phyloP scores from a whole-genome alignment of 106 monocot species.

The Triglochin maritima region DNA sequence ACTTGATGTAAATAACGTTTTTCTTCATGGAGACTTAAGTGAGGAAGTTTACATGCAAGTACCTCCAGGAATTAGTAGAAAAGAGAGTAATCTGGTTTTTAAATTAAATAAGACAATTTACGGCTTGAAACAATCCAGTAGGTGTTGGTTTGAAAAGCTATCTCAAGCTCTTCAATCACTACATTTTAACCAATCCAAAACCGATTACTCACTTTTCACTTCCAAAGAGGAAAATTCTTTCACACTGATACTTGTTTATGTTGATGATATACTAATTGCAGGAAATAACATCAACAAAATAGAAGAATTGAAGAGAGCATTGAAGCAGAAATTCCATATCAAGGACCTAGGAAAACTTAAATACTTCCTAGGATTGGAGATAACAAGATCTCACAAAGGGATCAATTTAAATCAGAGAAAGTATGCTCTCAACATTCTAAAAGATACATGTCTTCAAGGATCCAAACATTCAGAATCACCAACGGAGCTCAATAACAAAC shows the following conservation, averaged over 20 bases:
- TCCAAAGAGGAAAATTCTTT: neutral
- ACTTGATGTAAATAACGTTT: neutral
- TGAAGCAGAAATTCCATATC: neutral
- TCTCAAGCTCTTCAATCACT: neutral
- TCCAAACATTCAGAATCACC: neutral
- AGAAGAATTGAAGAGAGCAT: neutral
- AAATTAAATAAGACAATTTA: neutral
- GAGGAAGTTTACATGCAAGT: constrained; percentile 1
- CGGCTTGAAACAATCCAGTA: constrained; percentile 1
- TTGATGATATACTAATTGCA: neutral
- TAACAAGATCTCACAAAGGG: neutral
- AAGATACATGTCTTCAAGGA: too few relatives aligned
- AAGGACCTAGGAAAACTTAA: neutral
- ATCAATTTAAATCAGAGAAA: neutral
- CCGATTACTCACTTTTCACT: constrained; percentile 2
- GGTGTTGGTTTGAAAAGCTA: neutral
- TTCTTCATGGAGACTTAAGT: constrained; percentile 1
- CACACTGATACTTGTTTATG: neutral
- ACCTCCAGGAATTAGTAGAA: neutral
- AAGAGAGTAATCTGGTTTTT: neutral
- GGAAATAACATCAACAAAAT: neutral
- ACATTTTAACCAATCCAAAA: neutral
- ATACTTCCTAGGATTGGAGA: constrained; percentile 2
- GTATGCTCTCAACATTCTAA: constrained; percentile 2
- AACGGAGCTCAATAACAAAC: neutral